Evolutionary conservation across 2,329 filamentous ascomycete species (phyloP).

Genomic region (Truncatella angustata): DNA sequence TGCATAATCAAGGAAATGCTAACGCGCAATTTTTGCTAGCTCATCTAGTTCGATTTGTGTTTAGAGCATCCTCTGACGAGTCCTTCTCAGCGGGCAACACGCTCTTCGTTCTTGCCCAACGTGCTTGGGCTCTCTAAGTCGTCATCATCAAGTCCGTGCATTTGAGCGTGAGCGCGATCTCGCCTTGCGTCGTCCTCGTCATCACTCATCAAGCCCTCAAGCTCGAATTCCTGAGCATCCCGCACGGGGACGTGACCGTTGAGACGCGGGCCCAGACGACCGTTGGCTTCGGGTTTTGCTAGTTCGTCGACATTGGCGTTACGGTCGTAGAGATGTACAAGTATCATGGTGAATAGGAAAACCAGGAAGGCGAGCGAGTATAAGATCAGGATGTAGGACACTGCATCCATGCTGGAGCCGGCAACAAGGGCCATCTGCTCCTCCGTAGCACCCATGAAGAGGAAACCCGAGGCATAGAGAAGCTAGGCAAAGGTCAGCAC

Average conservation of each 20-base stretch:
- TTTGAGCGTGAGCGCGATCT: conserved; percentile 35
- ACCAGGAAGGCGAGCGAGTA: conserved; percentile 87
- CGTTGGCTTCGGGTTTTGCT: conserved; percentile 36
- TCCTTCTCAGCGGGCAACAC: conserved; percentile 23
- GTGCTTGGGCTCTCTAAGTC: conserved; percentile 47
- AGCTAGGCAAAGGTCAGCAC: conserved; percentile 52
- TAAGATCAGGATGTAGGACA: conserved; percentile 88
- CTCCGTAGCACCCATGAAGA: conserved; percentile 97
- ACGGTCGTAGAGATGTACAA: conserved; percentile 79
- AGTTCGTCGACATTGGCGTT: conserved; percentile 36
- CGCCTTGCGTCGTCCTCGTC: conserved; percentile 62
- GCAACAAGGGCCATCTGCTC: conserved; percentile 86
- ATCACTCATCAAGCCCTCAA: conserved; percentile 86
- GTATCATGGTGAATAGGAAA: conserved; percentile 87
- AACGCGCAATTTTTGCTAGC: not conserved
- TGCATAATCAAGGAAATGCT: not conserved
- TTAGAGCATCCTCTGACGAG: not conserved
- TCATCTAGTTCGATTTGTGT: not conserved
- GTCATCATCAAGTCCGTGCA: too few species aligned
- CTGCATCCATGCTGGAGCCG: conserved; percentile 75
- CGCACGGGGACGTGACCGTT: conserved; percentile 42
- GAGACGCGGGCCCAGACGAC: conserved; percentile 33
- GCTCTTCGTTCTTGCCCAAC: conserved; percentile 43
- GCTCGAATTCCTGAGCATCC: conserved; percentile 90
- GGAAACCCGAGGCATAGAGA: conserved; percentile 86